Conservation (phyloP, 805 yeast species). For the Hermanozyma aechmeae region DNA sequence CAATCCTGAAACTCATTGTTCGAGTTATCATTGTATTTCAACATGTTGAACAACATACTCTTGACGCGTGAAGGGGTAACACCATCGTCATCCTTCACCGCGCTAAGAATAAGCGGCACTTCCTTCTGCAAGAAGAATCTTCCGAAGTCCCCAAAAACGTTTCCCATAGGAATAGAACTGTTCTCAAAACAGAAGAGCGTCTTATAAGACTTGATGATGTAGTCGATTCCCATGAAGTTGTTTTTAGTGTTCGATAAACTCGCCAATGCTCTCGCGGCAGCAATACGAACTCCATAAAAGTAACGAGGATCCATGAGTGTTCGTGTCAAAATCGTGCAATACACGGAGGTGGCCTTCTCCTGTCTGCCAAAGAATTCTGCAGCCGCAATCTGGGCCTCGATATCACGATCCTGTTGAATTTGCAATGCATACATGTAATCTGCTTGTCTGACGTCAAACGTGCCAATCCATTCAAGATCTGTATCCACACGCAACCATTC, state of each 20-base stretch:
- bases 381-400: conserved; percentile 89
- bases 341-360: conserved; percentile 48
- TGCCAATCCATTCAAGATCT: conserved; percentile 94
- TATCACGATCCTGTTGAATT: conserved; percentile 88
- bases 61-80: conserved; percentile 49
- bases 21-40: conserved; percentile 80
- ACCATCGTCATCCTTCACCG: conserved; percentile 53
- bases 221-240: conserved; percentile 64
- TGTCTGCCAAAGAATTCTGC: conserved; percentile 59
- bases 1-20: conserved; percentile 71
- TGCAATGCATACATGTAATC: conserved; percentile 95
- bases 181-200: conserved; percentile 62
- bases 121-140: conserved; percentile 61
- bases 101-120: conserved; percentile 53
- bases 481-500: conserved; percentile 99
- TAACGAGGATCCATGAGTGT: conserved; percentile 80
- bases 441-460: conserved; percentile 73
- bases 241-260: conserved; percentile 51
- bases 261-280: conserved; percentile 77
- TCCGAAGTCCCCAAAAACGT: conserved; percentile 68
- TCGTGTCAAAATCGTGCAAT: conserved; percentile 69
- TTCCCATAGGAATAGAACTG: conserved; percentile 59
- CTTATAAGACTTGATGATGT: conserved; percentile 62
- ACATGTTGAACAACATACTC: conserved; percentile 55
- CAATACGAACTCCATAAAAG: conserved; percentile 80